Conservation (phyloP, 148 eudicot genomes). For the Bassia scoparia region DNA sequence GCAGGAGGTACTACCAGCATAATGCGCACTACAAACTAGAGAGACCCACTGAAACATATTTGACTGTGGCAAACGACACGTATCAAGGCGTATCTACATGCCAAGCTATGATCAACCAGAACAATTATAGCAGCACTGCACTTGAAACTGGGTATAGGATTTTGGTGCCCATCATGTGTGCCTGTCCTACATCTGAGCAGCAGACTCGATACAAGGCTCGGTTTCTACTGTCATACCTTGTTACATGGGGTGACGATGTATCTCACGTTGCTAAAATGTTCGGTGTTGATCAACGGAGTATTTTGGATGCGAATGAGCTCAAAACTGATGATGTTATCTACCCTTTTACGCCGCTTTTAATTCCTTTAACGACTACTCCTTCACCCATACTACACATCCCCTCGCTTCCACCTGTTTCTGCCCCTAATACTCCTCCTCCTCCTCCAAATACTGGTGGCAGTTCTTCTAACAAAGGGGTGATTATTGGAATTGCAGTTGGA, state of each 20-base stretch:
- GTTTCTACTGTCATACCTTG: slow-evolving; percentile 48
- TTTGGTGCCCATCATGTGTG: slow-evolving; percentile 60
- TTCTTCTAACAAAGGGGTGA: slow-evolving; percentile 49
- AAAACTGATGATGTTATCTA: slow-evolving; percentile 26
- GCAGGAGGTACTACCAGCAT: slow-evolving; percentile 44
- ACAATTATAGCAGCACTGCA: slow-evolving; percentile 9
- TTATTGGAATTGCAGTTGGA: slow-evolving; percentile 50
- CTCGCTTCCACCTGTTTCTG: slow-evolving; percentile 30
- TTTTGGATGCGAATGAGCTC: slow-evolving; percentile 56
- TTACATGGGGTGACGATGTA: slow-evolving; percentile 32
- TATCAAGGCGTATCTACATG: slow-evolving; percentile 61
- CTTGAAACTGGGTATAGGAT: slow-evolving; percentile 20
- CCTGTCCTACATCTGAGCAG: slow-evolving; percentile 61
- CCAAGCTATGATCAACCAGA: slow-evolving; percentile 50
- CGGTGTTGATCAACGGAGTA: slow-evolving; percentile 28
- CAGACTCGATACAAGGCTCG: slow-evolving; percentile 28
- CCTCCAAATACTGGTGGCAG: slow-evolving; percentile 23
- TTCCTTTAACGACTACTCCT: slow-evolving; percentile 50
- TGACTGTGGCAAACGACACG: slow-evolving; percentile 44
- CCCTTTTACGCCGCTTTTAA: slow-evolving; percentile 54
- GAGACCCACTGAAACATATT: slow-evolving; percentile 39
- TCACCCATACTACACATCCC: slow-evolving; percentile 25
- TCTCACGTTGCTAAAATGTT: slow-evolving; percentile 35
- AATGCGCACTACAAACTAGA: slow-evolving; percentile 43
- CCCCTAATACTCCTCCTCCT: slow-evolving; percentile 28